Base-by-base conservation (phyloP, 768 basidiomycete genomes). In the Russula lepida region DNA sequence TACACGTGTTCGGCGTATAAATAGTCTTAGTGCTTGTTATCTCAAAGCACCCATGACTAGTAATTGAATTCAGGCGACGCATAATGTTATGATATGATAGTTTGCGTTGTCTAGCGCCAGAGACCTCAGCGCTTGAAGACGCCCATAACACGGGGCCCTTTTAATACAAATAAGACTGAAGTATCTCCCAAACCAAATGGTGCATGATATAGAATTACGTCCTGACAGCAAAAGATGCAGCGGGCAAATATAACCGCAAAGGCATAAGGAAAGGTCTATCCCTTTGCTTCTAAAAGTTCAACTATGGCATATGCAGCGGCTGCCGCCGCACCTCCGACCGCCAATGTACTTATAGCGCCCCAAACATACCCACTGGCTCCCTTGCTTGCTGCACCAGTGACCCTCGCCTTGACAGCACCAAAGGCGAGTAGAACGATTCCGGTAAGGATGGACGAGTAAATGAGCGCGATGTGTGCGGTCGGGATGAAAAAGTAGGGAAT, bases 291-390 rank as follows among this genome's bases (percentile, higher is more conserved):
- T 41, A 86, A 68, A 1, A 76, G 67, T 35, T 76, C 78, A 54
- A 86, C 84, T 54, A 85, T 75, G 13, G 73, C 79, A 62, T 82
- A 87, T 0, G 86, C 84, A 0, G 85, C 84, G 0, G 83, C 92
- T 0, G 95, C 95, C 0, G 95, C 95, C 0, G 89, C 74, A 12
- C 93, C 94, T 37, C 95, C 95, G 0, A 98, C 95, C 44, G 89
- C 74, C 59, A 95, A 77, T 19, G 92, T 99, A 68, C 84, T 88
- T 23, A 91, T 70, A 6, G 93, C 92, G 15, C 95, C 95, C 83
- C 89, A 91, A 6, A 92, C 69, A 69, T 95, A 95, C 3, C 88
- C 88, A 32, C 76, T 74, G 0, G 76, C 67, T 4, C 83, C 84
- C 35, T 71, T 74, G 1, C 89, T 88, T 39, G 84, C 88, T 1